These are phyloP conservation scores for Globisporangium cederbergense DNA, from an alignment of 352 stramenopile species.

Conservation along the genomic window DNA sequence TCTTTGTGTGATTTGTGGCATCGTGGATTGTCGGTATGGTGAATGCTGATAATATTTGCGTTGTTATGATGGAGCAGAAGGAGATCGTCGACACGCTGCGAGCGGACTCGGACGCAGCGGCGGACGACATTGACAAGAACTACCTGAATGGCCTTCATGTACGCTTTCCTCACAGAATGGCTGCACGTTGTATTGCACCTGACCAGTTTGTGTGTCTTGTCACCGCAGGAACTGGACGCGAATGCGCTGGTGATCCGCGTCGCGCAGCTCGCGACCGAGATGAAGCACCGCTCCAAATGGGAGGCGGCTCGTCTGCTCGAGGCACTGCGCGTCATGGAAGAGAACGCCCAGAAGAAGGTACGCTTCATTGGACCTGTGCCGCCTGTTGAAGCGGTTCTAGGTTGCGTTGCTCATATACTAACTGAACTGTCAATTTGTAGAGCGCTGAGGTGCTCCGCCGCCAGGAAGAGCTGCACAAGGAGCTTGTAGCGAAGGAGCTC, in stretches of 20 bases:
- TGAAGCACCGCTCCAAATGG: constrained; percentile 88
- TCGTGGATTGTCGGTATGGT: background rate
- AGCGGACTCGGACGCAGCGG: constrained; percentile 49
- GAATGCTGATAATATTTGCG: background rate
- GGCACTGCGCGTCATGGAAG: constrained; percentile 72
- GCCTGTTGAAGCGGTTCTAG: background rate
- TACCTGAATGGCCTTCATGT: constrained; percentile 72
- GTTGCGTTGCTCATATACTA: background rate
- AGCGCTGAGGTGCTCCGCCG: constrained; percentile 53
- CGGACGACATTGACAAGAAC: constrained; percentile 68
- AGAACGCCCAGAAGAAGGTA: constrained; percentile 75
- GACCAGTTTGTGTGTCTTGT: background rate
- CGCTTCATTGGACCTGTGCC: background rate
- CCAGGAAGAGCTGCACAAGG: constrained; percentile 71
- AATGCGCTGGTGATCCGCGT: constrained; percentile 73
- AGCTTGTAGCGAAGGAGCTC: constrained; percentile 71
- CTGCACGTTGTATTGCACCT: constrained; percentile 4
- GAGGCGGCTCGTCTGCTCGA: constrained; percentile 73
- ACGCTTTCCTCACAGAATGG: constrained; percentile 7
- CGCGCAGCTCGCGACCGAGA: constrained; percentile 75
- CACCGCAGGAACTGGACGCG: constrained; percentile 54
- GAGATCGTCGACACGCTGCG: constrained; percentile 61
- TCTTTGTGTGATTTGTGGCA: background rate
- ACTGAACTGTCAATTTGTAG: constrained; percentile 9
- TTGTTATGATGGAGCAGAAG: constrained; percentile 29